Percentiles rank a stretch among this genome's conserved stretches.
Conservation (phyloP, 192 early-diverging fungal species). For the Coemansia biformis region DNA sequence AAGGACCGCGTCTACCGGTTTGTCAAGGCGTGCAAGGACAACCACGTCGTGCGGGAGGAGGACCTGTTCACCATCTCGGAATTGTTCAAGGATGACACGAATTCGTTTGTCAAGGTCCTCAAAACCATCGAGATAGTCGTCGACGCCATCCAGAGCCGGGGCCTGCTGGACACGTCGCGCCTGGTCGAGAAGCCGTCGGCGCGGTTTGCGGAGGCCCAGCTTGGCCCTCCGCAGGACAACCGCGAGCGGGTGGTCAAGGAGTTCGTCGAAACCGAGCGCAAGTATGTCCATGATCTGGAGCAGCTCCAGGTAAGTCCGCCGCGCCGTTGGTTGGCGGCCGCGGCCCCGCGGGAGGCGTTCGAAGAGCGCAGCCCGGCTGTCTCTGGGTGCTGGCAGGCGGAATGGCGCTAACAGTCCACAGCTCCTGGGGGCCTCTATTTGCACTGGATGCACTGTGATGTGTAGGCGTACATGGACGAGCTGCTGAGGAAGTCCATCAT, state of each 20-base stretch:
- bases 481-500: conserved; percentile 67
- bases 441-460: neutral
- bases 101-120: conserved; percentile 93
- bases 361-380: no score
- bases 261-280: conserved; percentile 88
- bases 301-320: conserved; percentile 58
- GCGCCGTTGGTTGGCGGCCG: no score
- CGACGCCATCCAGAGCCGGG: conserved; percentile 64
- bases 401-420: no score
- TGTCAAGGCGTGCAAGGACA: conserved; percentile 76
- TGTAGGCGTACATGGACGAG: conserved; percentile 67
- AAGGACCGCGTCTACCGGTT: conserved; percentile 86
- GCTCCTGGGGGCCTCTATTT: neutral
- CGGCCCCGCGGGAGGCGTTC: no score
- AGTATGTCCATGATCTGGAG: conserved; percentile 86
- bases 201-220: conserved; percentile 49
- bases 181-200: conserved; percentile 45
- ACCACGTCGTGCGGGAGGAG: conserved; percentile 69
- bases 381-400: no score
- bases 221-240: conserved; percentile 73
- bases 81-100: conserved; percentile 90
- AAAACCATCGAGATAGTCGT: conserved; percentile 76
- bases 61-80: conserved; percentile 80
- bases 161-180: conserved; percentile 30
- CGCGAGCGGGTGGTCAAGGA: conserved; percentile 82